A percentile compares a stretch with the other conserved stretches of the same genome.
Evolutionary conservation across 2,329 filamentous ascomycete genomes (phyloP).

Genomic region (Botryotinia narcissicola): DNA sequence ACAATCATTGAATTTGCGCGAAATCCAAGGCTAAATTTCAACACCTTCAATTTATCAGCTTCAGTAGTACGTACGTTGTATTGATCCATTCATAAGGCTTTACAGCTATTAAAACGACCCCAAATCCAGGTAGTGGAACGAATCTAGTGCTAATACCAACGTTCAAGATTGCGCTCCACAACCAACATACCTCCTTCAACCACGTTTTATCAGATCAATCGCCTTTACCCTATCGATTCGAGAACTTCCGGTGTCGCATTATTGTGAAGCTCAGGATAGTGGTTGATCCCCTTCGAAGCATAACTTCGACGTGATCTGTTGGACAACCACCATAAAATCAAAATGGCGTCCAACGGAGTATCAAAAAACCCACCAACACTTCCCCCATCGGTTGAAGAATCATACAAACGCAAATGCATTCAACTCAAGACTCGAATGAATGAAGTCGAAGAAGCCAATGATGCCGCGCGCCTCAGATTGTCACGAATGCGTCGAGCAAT

Average conservation of each 20-base stretch:
- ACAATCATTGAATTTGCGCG: not conserved
- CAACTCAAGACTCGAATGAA: slow-evolving; percentile 87
- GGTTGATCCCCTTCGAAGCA: not conserved
- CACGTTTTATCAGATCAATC: not conserved
- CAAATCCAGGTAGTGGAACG: not conserved
- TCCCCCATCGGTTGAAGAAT: slow-evolving; percentile 89
- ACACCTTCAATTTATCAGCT: not conserved
- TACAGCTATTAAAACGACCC: slow-evolving; percentile 7
- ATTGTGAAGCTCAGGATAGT: slow-evolving; percentile 6
- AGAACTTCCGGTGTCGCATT: not conserved
- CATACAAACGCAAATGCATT: slow-evolving; percentile 95
- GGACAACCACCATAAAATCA: not conserved
- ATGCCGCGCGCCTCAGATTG: slow-evolving; percentile 75
- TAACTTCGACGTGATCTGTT: not conserved
- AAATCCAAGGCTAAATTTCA: not conserved
- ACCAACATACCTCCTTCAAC: not conserved
- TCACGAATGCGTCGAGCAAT: slow-evolving; percentile 78
- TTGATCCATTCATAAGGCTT: slow-evolving; percentile 7
- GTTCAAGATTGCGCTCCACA: not conserved
- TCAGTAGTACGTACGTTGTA: not conserved
- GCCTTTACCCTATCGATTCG: not conserved
- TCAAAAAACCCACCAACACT: slow-evolving; percentile 54
- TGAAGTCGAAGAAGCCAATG: slow-evolving; percentile 90
- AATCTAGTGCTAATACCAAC: slow-evolving; percentile 10
- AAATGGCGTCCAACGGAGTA: slow-evolving; percentile 20